Evolutionary conservation across 176 grass and related monocot species (phyloP).

Genomic region (Panicum miliaceum): DNA sequence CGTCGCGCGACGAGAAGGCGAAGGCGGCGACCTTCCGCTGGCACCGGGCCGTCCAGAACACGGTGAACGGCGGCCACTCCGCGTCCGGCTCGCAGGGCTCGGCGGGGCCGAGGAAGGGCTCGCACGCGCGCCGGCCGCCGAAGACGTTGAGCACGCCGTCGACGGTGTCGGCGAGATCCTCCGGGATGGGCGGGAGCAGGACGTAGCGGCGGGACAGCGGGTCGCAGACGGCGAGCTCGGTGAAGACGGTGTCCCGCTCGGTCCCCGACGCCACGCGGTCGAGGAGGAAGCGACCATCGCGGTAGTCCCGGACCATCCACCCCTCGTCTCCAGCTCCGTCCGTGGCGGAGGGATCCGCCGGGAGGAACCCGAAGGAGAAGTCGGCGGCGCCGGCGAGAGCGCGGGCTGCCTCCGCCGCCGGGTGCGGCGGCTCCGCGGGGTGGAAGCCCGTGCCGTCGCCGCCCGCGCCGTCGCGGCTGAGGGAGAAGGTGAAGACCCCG

Average conservation of each 20-base stretch:
- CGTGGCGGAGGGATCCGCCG: neutral
- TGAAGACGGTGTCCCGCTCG: slow-evolving; percentile 27
- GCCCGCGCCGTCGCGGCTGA: neutral
- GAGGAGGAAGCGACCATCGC: slow-evolving; percentile 55
- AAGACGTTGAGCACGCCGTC: slow-evolving; percentile 32
- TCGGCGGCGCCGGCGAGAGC: slow-evolving; percentile 13
- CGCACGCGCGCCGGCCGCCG: slow-evolving; percentile 41
- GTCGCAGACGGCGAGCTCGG: slow-evolving; percentile 51
- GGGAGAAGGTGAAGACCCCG: slow-evolving; percentile 34
- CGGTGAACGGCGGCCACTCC: slow-evolving; percentile 23
- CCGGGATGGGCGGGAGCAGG: slow-evolving; percentile 46
- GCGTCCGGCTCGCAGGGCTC: neutral
- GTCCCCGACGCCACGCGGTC: slow-evolving; percentile 17
- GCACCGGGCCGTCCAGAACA: slow-evolving; percentile 49
- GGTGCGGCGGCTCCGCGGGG: slow-evolving; percentile 25
- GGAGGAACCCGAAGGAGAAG: slow-evolving; percentile 57
- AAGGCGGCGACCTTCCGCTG: slow-evolving; percentile 41
- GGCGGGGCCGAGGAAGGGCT: slow-evolving; percentile 48
- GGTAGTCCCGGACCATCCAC: slow-evolving; percentile 49
- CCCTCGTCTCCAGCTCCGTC: too few species aligned
- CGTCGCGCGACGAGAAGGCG: slow-evolving; percentile 46
- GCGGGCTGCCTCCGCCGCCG: neutral
- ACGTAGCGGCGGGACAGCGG: slow-evolving; percentile 49
- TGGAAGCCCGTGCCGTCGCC: slow-evolving; percentile 28
- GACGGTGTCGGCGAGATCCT: slow-evolving; percentile 25